Percentiles rank a stretch among this genome's conserved stretches.
These are phyloP conservation scores for Epichloe sibirici DNA, from an alignment of 2,329 filamentous ascomycete genomes.

Conservation along the genomic window DNA sequence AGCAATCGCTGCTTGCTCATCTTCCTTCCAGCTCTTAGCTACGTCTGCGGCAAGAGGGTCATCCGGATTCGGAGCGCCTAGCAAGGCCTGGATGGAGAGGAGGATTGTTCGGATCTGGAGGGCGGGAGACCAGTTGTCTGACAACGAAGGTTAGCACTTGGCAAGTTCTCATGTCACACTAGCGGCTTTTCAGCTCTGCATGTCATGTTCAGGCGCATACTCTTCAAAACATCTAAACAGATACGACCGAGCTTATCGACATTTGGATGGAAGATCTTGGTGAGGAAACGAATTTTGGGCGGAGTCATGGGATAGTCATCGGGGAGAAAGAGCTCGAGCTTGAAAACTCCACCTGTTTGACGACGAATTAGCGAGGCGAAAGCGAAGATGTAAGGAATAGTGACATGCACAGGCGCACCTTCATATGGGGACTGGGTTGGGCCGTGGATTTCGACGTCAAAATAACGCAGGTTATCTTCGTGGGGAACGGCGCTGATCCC, in stretches of 20 bases:
- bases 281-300: constrained; percentile 95
- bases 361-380: background rate
- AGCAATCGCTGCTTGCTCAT: constrained; percentile 82
- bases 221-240: constrained; percentile 94
- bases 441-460: constrained; percentile 93
- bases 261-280: constrained; percentile 98
- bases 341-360: constrained; percentile 64
- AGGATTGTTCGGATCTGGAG: constrained; percentile 96
- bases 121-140: constrained; percentile 97
- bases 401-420: constrained; percentile 39
- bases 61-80: constrained; percentile 93
- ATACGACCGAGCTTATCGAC: constrained; percentile 96
- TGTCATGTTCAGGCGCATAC: constrained; percentile 35
- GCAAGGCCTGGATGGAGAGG: constrained; percentile 92
- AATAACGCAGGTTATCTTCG: constrained; percentile 95
- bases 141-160: constrained; percentile 7
- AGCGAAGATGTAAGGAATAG: constrained; percentile 4
- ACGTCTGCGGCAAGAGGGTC: constrained; percentile 98
- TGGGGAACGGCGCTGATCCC: constrained; percentile 94
- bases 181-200: background rate
- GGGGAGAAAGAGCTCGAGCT: constrained; percentile 91
- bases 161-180: background rate
- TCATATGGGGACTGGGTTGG: constrained; percentile 90
- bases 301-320: constrained; percentile 99
- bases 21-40: constrained; percentile 94